These are phyloP conservation scores for Magnolia kwangsiensis DNA, from an alignment of 164 flowering plant genomes.

Conservation along the genomic window DNA sequence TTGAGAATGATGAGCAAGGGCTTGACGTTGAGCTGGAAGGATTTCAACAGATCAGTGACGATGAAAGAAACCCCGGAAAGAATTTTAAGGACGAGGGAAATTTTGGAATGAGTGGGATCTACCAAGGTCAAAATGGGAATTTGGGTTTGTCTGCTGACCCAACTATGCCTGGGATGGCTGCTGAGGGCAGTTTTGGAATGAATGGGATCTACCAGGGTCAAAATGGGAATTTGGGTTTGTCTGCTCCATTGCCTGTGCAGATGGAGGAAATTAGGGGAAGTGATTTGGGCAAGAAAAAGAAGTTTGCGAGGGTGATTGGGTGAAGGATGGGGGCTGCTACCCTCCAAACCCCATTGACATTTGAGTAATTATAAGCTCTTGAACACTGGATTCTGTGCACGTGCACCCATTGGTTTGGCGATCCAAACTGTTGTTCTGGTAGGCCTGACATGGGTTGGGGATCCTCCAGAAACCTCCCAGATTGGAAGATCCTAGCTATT, in stretches of 20 bases:
- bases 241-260: constrained; percentile 58
- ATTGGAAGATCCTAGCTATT: not conserved
- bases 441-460: not conserved
- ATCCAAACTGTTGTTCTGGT: not conserved
- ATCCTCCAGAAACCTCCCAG: not conserved
- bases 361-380: not conserved
- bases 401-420: not conserved
- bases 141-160: constrained; percentile 19
- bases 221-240: constrained; percentile 31
- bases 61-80: constrained; percentile 12
- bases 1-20: constrained; percentile 30
- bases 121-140: constrained; percentile 40
- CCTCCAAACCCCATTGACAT: not conserved
- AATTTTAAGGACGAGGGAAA: constrained; percentile 15
- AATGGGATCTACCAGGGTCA: constrained; percentile 12
- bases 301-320: constrained; percentile 4
- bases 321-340: not conserved
- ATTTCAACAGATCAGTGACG: constrained; percentile 30
- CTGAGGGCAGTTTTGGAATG: constrained; percentile 14
- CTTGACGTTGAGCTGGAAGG: constrained; percentile 34
- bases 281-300: constrained; percentile 22
- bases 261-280: constrained; percentile 57
- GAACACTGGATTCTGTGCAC: not conserved
- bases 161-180: not conserved
- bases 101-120: constrained; percentile 49